Conservation (phyloP, 331 rosid species). For the Saraca asoca region DNA sequence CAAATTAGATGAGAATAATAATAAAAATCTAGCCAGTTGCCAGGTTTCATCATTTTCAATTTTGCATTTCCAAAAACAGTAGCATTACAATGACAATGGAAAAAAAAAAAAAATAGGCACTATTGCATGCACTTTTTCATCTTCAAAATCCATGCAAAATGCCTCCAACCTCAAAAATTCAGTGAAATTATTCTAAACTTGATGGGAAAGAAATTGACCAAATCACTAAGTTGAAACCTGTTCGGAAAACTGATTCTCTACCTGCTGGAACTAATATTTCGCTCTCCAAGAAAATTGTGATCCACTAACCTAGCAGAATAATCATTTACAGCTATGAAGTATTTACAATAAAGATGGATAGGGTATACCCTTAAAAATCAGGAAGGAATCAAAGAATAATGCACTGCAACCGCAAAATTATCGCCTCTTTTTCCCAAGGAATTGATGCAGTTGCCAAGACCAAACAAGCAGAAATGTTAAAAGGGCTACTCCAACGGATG, state of each 20-base stretch:
- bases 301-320: conserved; percentile 58
- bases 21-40: too few relatives aligned
- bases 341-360: conserved; percentile 66
- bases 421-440: conserved; percentile 71
- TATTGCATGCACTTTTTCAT: too few relatives aligned
- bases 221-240: conserved; percentile 36
- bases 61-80: too few relatives aligned
- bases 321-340: conserved; percentile 64
- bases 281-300: conserved; percentile 52
- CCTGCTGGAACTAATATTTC: conserved; percentile 42
- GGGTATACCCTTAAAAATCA: conserved; percentile 46
- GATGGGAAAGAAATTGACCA: conserved; percentile 25
- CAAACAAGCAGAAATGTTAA: conserved; percentile 60
- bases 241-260: conserved; percentile 44
- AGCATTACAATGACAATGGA: too few relatives aligned
- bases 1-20: too few relatives aligned
- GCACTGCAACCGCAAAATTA: conserved; percentile 41
- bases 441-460: conserved; percentile 79
- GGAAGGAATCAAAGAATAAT: conserved; percentile 69
- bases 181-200: conserved; percentile 19
- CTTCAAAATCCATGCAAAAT: too few relatives aligned
- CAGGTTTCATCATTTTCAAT: too few relatives aligned
- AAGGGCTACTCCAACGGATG: conserved; percentile 52
- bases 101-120: too few relatives aligned
- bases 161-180: neutral